Conservation (phyloP, 148 eudicot genomes). For the Camellia granthamiana region DNA sequence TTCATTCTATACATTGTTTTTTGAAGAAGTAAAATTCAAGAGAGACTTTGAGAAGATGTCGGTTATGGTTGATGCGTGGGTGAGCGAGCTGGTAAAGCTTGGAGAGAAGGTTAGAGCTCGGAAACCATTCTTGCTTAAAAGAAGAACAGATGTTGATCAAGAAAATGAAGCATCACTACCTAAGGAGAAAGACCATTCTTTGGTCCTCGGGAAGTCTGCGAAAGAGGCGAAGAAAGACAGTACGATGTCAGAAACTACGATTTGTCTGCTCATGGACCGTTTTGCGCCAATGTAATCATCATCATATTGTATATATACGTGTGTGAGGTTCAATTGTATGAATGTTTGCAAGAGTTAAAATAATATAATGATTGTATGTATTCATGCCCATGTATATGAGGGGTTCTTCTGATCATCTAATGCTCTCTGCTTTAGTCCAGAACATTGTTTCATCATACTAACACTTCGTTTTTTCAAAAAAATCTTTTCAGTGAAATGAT, state of each 20-base stretch:
- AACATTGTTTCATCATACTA: no score
- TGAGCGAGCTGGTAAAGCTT: conserved; percentile 39
- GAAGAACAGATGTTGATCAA: conserved; percentile 12
- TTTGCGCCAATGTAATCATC: conserved; percentile 38
- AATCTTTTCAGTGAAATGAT: no score
- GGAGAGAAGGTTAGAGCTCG: conserved; percentile 29
- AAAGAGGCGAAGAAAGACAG: conserved; percentile 13
- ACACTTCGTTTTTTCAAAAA: no score
- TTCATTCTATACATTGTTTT: no score
- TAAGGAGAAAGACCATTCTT: background rate
- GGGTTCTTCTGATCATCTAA: no score
- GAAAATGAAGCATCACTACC: background rate
- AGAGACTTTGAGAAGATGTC: conserved; percentile 21
- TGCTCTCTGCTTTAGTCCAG: no score
- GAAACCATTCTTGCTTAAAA: conserved; percentile 27
- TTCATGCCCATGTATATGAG: no score
- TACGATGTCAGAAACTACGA: conserved; percentile 47
- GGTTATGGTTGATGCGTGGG: conserved; percentile 35
- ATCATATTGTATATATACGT: background rate
- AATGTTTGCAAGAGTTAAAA: background rate
- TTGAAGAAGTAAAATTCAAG: no score
- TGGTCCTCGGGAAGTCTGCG: background rate
- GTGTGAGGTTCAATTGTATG: background rate
- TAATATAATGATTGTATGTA: background rate
- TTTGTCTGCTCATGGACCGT: conserved; percentile 63